Percentiles rank a stretch among this genome's conserved stretches.
Conservation (phyloP, 2,329 filamentous ascomycete species). For the Pezicula radicicola region DNA sequence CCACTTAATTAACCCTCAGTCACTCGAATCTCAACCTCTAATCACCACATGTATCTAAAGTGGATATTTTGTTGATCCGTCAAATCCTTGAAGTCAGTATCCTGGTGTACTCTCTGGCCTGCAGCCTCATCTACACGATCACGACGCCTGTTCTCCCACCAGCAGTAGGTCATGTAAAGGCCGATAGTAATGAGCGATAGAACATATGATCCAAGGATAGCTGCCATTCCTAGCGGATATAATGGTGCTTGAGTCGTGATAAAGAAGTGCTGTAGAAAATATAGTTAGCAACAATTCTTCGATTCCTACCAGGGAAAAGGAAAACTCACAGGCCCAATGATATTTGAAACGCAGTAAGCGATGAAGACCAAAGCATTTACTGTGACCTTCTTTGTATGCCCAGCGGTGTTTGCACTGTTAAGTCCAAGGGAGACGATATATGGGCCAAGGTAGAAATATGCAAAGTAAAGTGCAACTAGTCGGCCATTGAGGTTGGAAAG, state of each 20-base stretch:
- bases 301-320: slow-evolving; percentile 33
- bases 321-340: slow-evolving; percentile 34
- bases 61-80: background rate
- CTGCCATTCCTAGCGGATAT: slow-evolving; percentile 27
- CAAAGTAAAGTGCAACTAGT: background rate
- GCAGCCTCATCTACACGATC: slow-evolving; percentile 7
- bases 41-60: background rate
- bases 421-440: slow-evolving; percentile 17
- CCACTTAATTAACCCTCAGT: no score
- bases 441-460: background rate
- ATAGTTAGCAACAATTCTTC: no score
- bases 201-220: slow-evolving; percentile 34
- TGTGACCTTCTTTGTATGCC: slow-evolving; percentile 42
- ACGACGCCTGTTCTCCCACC: slow-evolving; percentile 27
- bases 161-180: slow-evolving; percentile 26
- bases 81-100: slow-evolving; percentile 1
- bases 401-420: slow-evolving; percentile 38
- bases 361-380: slow-evolving; percentile 39
- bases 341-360: slow-evolving; percentile 38
- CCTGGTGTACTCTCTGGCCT: background rate
- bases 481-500: background rate
- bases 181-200: slow-evolving; percentile 22
- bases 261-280: no score
- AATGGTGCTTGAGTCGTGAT: slow-evolving; percentile 30
- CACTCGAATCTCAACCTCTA: no score